phyloP scores from a whole-genome alignment of 2,329 filamentous ascomycete genomes.

The Colletotrichum simmondsii region DNA sequence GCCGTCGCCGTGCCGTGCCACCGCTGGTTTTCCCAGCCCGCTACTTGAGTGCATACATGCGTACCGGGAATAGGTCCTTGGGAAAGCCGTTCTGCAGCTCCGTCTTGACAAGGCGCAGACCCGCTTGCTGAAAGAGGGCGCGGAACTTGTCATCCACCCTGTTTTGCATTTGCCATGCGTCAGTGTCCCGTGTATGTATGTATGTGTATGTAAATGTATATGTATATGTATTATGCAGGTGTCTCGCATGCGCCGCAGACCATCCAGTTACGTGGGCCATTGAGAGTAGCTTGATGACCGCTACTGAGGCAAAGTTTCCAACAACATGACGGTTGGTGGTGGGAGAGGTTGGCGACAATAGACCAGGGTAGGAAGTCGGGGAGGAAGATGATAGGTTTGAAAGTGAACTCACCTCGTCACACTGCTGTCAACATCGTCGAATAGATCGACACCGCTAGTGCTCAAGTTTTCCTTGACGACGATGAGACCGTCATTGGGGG shows the following conservation, averaged over 20 bases:
- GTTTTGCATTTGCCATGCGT: constrained; percentile 26
- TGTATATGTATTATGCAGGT: constrained; percentile 24
- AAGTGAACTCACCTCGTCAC: constrained; percentile 29
- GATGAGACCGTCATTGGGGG: constrained; percentile 44
- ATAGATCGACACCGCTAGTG: constrained; percentile 70
- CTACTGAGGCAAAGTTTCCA: constrained; percentile 12
- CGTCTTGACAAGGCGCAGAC: constrained; percentile 73
- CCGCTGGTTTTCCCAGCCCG: constrained; percentile 11
- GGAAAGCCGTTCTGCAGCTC: constrained; percentile 81
- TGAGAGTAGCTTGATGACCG: constrained; percentile 3
- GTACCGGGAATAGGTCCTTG: constrained; percentile 76
- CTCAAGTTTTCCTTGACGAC: constrained; percentile 75
- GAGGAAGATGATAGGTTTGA: neutral
- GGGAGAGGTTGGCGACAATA: constrained; percentile 4
- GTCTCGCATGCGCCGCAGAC: constrained; percentile 23
- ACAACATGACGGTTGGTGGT: constrained; percentile 14
- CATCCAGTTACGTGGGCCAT: constrained; percentile 15
- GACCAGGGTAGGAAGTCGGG: neutral
- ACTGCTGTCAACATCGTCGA: constrained; percentile 34
- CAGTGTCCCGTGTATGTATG: neutral
- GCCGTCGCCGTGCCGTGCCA: constrained; percentile 12
- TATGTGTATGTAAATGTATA: neutral
- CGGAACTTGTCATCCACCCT: constrained; percentile 80
- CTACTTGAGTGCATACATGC: constrained; percentile 77
- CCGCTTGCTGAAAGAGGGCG: constrained; percentile 74